Base-by-base conservation (phyloP, 257 asterid species). In the Marsdenia floribunda region DNA sequence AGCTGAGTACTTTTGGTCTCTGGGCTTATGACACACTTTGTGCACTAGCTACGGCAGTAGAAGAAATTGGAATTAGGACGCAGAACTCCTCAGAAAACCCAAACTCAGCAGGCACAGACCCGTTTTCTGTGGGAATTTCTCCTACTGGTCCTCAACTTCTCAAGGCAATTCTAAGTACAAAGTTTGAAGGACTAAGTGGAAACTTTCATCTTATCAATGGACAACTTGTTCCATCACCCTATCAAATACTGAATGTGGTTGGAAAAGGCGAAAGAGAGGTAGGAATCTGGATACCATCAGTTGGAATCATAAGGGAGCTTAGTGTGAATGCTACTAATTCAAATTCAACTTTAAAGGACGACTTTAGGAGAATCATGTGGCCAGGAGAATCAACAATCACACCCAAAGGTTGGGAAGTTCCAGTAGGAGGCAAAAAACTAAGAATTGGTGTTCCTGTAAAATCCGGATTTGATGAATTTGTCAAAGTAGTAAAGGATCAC, bases 161-260 rank as follows among this genome's bases (percentile, higher is more conserved):
- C 12, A 15, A 70, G 42, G 42, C 37, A 22, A 11, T 70, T 26
- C 15, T 22, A 14, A 49, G 22, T 5, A 49, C 72, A 0, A 68
- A 16, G 18, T 44, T 68, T 24, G 26, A 40, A 38, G 72, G 72
- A 42, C 72, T 68, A 18, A 68, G 54, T 42, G 72, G 72, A 57
- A 71, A 80, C 1, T 85, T 85, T 68, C 24, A 40, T 40, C 69
- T 86, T 21, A 77, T 70, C 58, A 86, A 77, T 14, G 85, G 88
- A 47, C 82, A 86, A 52, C 87, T 86, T 29, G 84, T 78, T 19
- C 52, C 88, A 0, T 80, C 85, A n/a, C 84, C 85, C 10, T 87
- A 72, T 29, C 69, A 81, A 76, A 83, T 87, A 68, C 64, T 87
- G 5, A 87, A 87, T 16, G 55, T 83, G 71, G 79, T 85, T 13